Conservation (phyloP, 2,329 filamentous ascomycete species). For the Cordyceps militaris region DNA sequence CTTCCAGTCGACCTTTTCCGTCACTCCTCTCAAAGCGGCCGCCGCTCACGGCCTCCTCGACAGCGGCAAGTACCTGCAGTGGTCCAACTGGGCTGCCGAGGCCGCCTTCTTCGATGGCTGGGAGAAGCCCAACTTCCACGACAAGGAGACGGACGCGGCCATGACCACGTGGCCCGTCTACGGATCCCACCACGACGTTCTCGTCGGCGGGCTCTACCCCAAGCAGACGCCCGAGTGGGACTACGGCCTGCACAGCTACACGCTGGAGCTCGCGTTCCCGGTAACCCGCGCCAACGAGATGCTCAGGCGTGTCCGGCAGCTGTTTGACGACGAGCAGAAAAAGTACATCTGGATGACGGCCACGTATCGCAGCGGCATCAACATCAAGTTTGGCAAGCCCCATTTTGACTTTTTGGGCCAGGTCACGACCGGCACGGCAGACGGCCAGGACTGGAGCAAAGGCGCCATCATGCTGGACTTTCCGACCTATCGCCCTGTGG, state of each 20-base stretch:
- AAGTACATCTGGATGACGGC: constrained; percentile 40
- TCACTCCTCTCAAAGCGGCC: constrained; percentile 36
- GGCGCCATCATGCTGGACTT: constrained; percentile 50
- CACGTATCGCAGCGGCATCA: constrained; percentile 45
- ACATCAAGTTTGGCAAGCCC: constrained; percentile 45
- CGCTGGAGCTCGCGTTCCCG: constrained; percentile 45
- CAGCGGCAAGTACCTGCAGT: constrained; percentile 37
- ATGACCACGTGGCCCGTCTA: constrained; percentile 43
- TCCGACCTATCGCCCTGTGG: constrained; percentile 37
- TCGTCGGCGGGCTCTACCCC: constrained; percentile 44
- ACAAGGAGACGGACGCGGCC: constrained; percentile 39
- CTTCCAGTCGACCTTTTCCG: constrained; percentile 46
- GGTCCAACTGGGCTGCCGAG: constrained; percentile 43
- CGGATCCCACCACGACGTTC: constrained; percentile 46
- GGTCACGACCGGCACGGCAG: constrained; percentile 39
- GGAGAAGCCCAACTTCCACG: constrained; percentile 45
- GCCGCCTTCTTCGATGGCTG: constrained; percentile 42
- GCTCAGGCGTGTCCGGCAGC: constrained; percentile 39
- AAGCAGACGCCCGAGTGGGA: constrained; percentile 44
- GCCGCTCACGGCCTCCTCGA: constrained; percentile 37
- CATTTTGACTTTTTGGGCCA: constrained; percentile 44
- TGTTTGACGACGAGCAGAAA: constrained; percentile 40
- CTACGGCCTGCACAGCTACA: constrained; percentile 39
- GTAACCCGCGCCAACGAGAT: constrained; percentile 42
- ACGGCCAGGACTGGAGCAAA: constrained; percentile 41